Evolutionary conservation across 495 filamentous ascomycete species (phyloP).

Genomic region (Penicillium pancosmium): DNA sequence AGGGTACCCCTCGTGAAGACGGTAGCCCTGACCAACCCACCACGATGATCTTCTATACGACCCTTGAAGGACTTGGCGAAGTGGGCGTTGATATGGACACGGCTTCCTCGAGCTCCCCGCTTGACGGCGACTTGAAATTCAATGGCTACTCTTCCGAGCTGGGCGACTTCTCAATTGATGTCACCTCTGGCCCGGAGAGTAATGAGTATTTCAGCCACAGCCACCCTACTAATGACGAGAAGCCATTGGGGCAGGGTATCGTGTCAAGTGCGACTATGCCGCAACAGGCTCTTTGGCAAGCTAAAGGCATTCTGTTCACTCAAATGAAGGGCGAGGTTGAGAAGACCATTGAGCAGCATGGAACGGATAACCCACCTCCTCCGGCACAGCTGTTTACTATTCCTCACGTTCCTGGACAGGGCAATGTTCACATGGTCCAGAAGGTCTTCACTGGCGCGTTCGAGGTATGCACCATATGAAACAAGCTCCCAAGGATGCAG

Average conservation of each 20-base stretch:
- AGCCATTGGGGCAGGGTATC: conserved; percentile 73
- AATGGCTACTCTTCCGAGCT: conserved; percentile 72
- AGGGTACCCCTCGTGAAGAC: conserved; percentile 76
- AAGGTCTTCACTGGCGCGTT: conserved; percentile 91
- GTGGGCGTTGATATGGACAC: conserved; percentile 59
- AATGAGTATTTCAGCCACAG: conserved; percentile 63
- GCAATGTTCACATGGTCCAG: conserved; percentile 88
- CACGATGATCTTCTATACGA: conserved; percentile 77
- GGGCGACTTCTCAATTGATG: conserved; percentile 80
- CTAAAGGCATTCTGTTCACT: conserved; percentile 76
- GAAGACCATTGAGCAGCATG: conserved; percentile 65
- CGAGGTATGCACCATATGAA: conserved; percentile 50
- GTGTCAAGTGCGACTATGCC: conserved; percentile 72
- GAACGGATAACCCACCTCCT: conserved; percentile 72
- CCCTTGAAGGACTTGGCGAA: conserved; percentile 74
- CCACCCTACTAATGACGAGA: conserved; percentile 68
- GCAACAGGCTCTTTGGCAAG: conserved; percentile 79
- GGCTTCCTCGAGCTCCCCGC: conserved; percentile 55
- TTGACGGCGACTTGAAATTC: conserved; percentile 73
- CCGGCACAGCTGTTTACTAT: conserved; percentile 86
- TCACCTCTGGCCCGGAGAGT: conserved; percentile 67
- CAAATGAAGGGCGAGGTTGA: conserved; percentile 80
- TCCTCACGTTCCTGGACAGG: conserved; percentile 63
- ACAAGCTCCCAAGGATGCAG: not conserved
- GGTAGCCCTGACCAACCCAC: conserved; percentile 66